Evolutionary conservation across 1,139 yeast genomes (phyloP).

Genomic region (Suhomyces ambrosiae): DNA sequence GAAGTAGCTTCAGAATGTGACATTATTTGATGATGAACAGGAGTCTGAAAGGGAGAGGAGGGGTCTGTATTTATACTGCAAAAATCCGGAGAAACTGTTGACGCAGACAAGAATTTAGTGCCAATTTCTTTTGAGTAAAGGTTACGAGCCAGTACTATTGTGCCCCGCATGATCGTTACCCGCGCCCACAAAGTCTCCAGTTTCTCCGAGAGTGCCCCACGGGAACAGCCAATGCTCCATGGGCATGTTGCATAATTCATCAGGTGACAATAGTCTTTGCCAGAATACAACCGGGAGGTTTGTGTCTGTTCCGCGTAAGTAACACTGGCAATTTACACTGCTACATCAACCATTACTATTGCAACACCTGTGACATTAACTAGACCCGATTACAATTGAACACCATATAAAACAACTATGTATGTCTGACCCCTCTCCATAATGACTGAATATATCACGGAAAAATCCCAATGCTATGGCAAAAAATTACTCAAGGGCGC

Average conservation of each 20-base stretch:
- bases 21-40: conserved; percentile 17
- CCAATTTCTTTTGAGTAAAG: conserved; percentile 3
- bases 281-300: neutral
- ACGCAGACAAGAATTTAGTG: conserved; percentile 2
- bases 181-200: conserved; percentile 15
- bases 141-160: conserved; percentile 2
- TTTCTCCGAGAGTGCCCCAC: conserved; percentile 15
- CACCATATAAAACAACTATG: too few species aligned
- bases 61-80: conserved; percentile 15
- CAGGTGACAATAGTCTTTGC: conserved; percentile 3
- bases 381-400: too few species aligned
- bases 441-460: too few species aligned
- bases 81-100: conserved; percentile 10
- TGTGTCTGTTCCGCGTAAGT: too few species aligned
- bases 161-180: conserved; percentile 9
- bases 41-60: neutral
- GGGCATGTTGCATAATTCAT: conserved; percentile 7
- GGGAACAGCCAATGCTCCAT: conserved; percentile 8
- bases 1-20: conserved; percentile 27
- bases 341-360: too few species aligned
- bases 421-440: too few species aligned
- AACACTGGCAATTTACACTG: too few species aligned
- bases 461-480: too few species aligned
- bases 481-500: too few species aligned
- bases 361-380: too few species aligned